Conservation (phyloP, 306 rosid species). For the Fragaria vesca region DNA sequence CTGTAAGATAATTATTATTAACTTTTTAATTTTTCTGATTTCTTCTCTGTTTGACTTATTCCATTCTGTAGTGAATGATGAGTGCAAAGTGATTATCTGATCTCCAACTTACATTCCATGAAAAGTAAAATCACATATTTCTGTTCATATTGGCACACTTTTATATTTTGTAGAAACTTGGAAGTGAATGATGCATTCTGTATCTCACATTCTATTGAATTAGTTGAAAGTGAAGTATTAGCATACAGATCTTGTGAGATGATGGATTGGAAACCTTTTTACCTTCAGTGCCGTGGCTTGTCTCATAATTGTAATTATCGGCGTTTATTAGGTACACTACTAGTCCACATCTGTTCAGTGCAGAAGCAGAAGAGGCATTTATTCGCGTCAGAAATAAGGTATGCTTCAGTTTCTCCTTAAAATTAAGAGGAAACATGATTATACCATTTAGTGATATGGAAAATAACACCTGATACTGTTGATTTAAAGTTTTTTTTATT, state of each 20-base stretch:
- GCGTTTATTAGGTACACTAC: constrained; percentile 69
- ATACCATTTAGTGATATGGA: neutral
- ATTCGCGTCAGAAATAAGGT: constrained; percentile 85
- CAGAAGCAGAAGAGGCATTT: constrained; percentile 85
- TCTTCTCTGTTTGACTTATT: neutral
- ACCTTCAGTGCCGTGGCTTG: neutral
- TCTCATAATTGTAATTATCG: neutral
- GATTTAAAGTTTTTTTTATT: no score
- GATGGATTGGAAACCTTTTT: constrained; percentile 5
- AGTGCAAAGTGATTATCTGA: constrained; percentile 3
- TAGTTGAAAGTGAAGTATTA: neutral
- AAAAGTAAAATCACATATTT: neutral
- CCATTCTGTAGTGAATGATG: neutral
- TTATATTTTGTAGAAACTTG: neutral
- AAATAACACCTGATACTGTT: neutral
- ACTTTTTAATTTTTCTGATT: constrained; percentile 15
- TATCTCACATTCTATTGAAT: neutral
- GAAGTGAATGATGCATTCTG: neutral
- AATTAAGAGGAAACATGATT: neutral
- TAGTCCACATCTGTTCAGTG: constrained; percentile 85
- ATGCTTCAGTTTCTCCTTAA: constrained; percentile 1
- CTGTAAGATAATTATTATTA: constrained; percentile 35
- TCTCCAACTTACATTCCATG: neutral
- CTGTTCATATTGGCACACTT: neutral
- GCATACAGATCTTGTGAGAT: constrained; percentile 11